A percentile compares a stretch with the other conserved stretches of the same genome.
Evolutionary conservation across 2,329 filamentous ascomycete species (phyloP).

Genomic region (Pseudocercospora macadamiae): DNA sequence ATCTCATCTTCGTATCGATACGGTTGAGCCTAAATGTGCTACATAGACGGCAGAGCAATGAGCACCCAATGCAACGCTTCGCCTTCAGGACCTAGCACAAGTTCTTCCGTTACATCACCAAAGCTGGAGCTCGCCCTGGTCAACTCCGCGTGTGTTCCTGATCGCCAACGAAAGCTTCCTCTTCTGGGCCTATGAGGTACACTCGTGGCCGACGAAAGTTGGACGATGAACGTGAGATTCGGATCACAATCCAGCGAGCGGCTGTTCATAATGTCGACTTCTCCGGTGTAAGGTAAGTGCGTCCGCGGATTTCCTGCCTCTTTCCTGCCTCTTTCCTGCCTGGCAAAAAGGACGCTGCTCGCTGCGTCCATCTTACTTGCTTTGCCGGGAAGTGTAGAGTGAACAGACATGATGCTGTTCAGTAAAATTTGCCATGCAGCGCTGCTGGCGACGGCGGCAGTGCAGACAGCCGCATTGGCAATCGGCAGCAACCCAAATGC

Average conservation of each 20-base stretch:
- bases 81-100: slow-evolving; percentile 7
- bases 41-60: slow-evolving; percentile 18
- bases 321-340: too few species aligned
- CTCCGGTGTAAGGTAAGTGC: background rate
- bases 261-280: background rate
- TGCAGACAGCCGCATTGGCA: slow-evolving; percentile 44
- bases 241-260: slow-evolving; percentile 18
- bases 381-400: background rate
- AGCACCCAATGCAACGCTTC: slow-evolving; percentile 9
- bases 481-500: slow-evolving; percentile 55
- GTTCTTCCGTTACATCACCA: slow-evolving; percentile 22
- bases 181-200: slow-evolving; percentile 5
- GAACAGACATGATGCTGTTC: slow-evolving; percentile 27
- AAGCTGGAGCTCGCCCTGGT: slow-evolving; percentile 13
- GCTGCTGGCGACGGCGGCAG: slow-evolving; percentile 28
- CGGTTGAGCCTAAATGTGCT: background rate
- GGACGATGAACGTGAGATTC: slow-evolving; percentile 4
- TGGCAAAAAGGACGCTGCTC: too few species aligned
- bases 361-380: too few species aligned
- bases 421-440: slow-evolving; percentile 29
- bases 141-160: slow-evolving; percentile 19
- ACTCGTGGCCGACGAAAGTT: slow-evolving; percentile 1
- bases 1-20: background rate
- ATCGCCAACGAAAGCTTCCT: slow-evolving; percentile 22
- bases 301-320: background rate